A percentile compares a stretch with the other conserved stretches of the same genome.
These are phyloP conservation scores for Wilhelminamyces savonicus DNA, from an alignment of 805 yeast genomes.

Conservation along the genomic window DNA sequence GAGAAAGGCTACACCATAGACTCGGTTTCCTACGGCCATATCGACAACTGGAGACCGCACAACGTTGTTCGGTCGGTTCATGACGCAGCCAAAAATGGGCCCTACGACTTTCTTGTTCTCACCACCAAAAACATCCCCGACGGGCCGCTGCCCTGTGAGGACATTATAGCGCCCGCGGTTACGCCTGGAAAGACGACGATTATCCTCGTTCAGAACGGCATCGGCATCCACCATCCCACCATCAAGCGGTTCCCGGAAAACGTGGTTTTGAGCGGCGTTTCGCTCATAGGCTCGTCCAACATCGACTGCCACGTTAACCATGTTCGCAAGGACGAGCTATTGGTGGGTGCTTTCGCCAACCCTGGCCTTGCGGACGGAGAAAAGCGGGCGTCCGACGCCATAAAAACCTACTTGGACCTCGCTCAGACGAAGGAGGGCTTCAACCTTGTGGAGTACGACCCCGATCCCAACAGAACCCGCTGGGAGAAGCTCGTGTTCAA, in stretches of 20 bases:
- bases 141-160: conserved; percentile 26
- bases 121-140: conserved; percentile 23
- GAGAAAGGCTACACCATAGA: conserved; percentile 52
- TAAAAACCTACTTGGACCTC: no score
- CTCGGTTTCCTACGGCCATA: conserved; percentile 56
- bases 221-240: conserved; percentile 29
- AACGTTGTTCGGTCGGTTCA: conserved; percentile 38
- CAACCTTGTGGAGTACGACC: conserved; percentile 22
- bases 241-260: conserved; percentile 25
- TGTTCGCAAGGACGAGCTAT: no score
- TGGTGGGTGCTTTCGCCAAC: no score
- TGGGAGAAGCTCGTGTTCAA: conserved; percentile 37
- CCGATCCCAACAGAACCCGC: conserved; percentile 23
- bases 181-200: conserved; percentile 18
- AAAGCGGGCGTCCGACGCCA: no score
- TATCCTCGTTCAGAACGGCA: conserved; percentile 35
- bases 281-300: conserved; percentile 30
- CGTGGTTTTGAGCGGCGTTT: conserved; percentile 29
- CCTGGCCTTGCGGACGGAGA: no score
- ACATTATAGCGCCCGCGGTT: conserved; percentile 11
- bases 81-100: conserved; percentile 23
- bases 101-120: background rate
- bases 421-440: no score
- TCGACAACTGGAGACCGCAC: conserved; percentile 51
- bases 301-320: conserved; percentile 9